Conservation (phyloP, 129 eudicot genomes). For the Flaveria ramosissima region DNA sequence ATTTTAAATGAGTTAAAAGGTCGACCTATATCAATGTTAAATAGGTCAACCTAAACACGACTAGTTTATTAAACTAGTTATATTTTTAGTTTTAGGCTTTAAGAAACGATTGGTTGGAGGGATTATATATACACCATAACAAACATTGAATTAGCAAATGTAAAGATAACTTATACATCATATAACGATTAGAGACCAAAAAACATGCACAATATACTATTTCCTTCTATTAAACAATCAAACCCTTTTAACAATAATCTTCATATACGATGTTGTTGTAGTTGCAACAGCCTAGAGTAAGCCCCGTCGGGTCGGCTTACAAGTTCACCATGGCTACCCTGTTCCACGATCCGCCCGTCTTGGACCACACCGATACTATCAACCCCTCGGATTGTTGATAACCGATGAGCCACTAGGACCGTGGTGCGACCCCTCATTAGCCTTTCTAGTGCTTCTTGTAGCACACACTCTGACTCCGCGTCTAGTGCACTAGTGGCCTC, state of each 20-base stretch:
- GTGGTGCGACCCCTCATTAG: conserved; percentile 95
- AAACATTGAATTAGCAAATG: conserved; percentile 32
- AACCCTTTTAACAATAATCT: conserved; percentile 5
- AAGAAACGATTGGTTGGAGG: neutral
- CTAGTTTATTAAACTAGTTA: no score
- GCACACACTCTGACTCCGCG: conserved; percentile 88
- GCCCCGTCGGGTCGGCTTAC: conserved; percentile 91
- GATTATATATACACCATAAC: conserved; percentile 16
- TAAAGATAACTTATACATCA: conserved; percentile 10
- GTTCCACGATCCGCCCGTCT: conserved; percentile 89
- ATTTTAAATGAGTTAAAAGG: neutral
- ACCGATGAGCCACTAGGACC: conserved; percentile 81
- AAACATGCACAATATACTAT: conserved; percentile 42
- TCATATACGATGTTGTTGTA: conserved; percentile 77
- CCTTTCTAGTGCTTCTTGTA: conserved; percentile 89
- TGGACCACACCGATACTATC: conserved; percentile 83
- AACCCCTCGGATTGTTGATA: conserved; percentile 88
- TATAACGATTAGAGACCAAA: conserved; percentile 32
- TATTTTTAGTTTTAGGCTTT: neutral
- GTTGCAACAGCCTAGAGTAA: conserved; percentile 87
- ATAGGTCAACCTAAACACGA: no score
- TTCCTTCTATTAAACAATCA: conserved; percentile 1
- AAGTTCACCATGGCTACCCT: conserved; percentile 82
- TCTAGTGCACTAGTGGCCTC: conserved; percentile 96
- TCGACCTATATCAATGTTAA: neutral